Percentiles rank a stretch among this genome's conserved stretches.
Conservation (phyloP, 1,139 yeast species). For the Debaryomycetaceae sp. region DNA sequence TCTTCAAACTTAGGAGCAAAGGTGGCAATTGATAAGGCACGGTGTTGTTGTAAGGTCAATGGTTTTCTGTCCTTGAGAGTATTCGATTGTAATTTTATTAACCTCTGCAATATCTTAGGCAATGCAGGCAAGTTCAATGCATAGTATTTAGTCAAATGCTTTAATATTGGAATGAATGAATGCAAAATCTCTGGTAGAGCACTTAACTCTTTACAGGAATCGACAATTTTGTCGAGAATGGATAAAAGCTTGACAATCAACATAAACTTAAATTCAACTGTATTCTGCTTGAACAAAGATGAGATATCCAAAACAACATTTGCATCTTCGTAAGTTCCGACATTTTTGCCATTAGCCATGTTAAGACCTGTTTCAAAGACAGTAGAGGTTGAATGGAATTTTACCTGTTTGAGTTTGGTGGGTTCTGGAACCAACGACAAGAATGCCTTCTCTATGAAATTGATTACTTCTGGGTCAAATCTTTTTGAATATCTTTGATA, state of each 20-base stretch:
- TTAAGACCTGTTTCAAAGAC: slow-evolving; percentile 15
- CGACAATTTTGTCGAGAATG: slow-evolving; percentile 27
- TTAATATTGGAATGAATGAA: slow-evolving; percentile 35
- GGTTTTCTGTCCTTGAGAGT: slow-evolving; percentile 59
- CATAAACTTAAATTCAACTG: slow-evolving; percentile 23
- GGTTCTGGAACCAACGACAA: slow-evolving; percentile 46
- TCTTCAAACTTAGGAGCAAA: slow-evolving; percentile 92
- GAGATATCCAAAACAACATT: slow-evolving; percentile 3
- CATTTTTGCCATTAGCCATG: slow-evolving; percentile 16
- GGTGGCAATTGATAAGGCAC: slow-evolving; percentile 80
- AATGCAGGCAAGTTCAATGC: slow-evolving; percentile 23
- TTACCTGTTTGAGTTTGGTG: slow-evolving; percentile 10
- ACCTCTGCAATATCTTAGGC: slow-evolving; percentile 36
- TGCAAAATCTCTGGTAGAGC: slow-evolving; percentile 58
- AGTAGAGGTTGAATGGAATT: slow-evolving; percentile 6
- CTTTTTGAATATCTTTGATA: slow-evolving; percentile 83
- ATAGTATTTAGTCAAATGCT: slow-evolving; percentile 37
- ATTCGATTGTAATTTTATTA: slow-evolving; percentile 41
- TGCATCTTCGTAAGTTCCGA: slow-evolving; percentile 3
- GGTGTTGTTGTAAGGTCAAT: slow-evolving; percentile 81
- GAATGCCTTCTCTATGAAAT: slow-evolving; percentile 55
- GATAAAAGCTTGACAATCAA: slow-evolving; percentile 25
- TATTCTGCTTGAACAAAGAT: slow-evolving; percentile 16
- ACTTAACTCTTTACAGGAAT: slow-evolving; percentile 62
- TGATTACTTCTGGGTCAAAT: slow-evolving; percentile 72